These are phyloP conservation scores for Daldinia caldariorum DNA, from an alignment of 495 filamentous ascomycete species.

Conservation along the genomic window DNA sequence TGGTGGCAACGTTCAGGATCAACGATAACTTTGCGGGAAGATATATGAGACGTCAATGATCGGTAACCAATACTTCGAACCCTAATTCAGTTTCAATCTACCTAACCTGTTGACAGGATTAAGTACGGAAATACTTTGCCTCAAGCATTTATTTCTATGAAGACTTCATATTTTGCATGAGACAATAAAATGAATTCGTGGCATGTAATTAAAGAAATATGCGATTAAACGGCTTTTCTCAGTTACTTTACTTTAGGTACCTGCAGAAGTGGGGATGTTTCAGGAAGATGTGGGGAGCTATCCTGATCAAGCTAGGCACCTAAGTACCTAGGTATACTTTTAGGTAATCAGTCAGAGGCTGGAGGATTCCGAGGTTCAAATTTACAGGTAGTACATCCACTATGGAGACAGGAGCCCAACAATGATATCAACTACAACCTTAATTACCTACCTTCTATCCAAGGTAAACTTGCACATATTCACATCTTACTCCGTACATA, in stretches of 20 bases:
- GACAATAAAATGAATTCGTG: neutral
- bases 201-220: constrained; percentile 8
- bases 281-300: neutral
- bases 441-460: too few species aligned
- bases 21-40: constrained; percentile 7
- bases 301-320: neutral
- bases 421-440: constrained; percentile 11
- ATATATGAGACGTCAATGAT: too few species aligned
- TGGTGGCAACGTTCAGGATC: neutral
- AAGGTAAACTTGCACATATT: neutral
- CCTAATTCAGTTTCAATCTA: too few species aligned
- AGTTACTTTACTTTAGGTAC: constrained; percentile 3
- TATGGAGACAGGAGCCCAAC: neutral
- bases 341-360: neutral
- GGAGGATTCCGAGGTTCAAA: neutral
- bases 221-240: neutral
- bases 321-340: neutral
- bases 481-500: neutral
- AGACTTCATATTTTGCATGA: constrained; percentile 11
- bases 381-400: neutral
- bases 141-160: neutral
- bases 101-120: constrained; percentile 1
- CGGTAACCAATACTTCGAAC: too few species aligned
- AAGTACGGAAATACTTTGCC: neutral
- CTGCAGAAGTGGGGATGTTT: constrained; percentile 12